These are phyloP conservation scores for Rubia peregrina DNA, from an alignment of 305 asterid genomes.

Conservation along the genomic window DNA sequence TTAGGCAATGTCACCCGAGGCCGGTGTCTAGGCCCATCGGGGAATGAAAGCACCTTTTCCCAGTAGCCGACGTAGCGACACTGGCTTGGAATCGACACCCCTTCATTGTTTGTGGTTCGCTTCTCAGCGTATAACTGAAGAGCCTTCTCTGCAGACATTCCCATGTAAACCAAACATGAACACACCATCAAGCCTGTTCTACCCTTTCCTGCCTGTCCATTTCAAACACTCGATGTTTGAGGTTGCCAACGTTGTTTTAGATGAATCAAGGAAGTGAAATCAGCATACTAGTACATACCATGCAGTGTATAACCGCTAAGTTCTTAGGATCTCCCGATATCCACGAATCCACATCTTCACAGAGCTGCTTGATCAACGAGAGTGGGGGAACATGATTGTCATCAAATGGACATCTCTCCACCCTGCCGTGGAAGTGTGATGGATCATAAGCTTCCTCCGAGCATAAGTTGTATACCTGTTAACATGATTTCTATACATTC, in stretches of 20 bases:
- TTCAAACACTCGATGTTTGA: neutral
- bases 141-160: slow-evolving; percentile 68
- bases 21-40: slow-evolving; percentile 27
- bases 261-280: neutral
- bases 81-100: slow-evolving; percentile 82
- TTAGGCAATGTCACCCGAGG: slow-evolving; percentile 42
- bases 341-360: slow-evolving; percentile 75
- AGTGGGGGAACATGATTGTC: slow-evolving; percentile 78
- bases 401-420: slow-evolving; percentile 72
- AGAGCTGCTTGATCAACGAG: slow-evolving; percentile 60
- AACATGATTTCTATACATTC: neutral
- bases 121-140: slow-evolving; percentile 60
- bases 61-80: slow-evolving; percentile 69
- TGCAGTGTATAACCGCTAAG: slow-evolving; percentile 77
- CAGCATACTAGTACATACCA: slow-evolving; percentile 29
- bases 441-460: slow-evolving; percentile 60
- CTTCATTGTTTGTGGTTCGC: slow-evolving; percentile 77
- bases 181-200: slow-evolving; percentile 85
- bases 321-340: slow-evolving; percentile 55
- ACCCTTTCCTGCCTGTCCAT: slow-evolving; percentile 75
- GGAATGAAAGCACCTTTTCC: slow-evolving; percentile 40
- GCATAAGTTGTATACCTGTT: slow-evolving; percentile 73
- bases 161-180: slow-evolving; percentile 52
- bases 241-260: neutral
- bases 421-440: slow-evolving; percentile 60